Evolutionary conservation across 2,329 filamentous ascomycete species (phyloP), one percentile per base, ranked within the genome.

Genomic region (Rhexocercosporidium sp.): DNA sequence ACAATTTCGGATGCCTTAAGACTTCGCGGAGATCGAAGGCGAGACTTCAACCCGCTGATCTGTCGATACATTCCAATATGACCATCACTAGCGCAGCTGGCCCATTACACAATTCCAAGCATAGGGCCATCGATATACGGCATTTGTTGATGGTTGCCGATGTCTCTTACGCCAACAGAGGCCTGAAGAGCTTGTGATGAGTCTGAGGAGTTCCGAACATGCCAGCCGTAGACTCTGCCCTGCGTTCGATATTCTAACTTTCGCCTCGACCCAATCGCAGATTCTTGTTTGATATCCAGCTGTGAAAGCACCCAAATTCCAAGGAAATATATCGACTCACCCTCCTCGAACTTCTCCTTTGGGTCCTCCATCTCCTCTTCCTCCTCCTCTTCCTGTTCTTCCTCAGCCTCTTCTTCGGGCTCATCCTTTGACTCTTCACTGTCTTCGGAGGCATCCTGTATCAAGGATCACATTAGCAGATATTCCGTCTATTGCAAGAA

Each of bases 281-380:
- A 1, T 47, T 47, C 9, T 22, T n/a, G 22, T 14, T 12, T 22
- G n/a, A 5, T n/a, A 47, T 47, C 44, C 44, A 47, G 44, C 44
- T 6, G n/a, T 6, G 22, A 47, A 14, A 34, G 3, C 31, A 31
- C 41, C 12, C 12, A 41, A 16, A 25, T 1, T 25, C n/a, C 20
- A 34, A 65, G 62, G 22, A 64, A 70, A 67, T 47, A 59, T 65
- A 49, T 49, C 12, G 34, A 90, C 93, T 86, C 82, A 98, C 96
- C 94, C 88, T 97, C 93, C 83, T 97, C 92, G 70, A 98, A 82
- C 81, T 88, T 87, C 70, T 94, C 92, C 87, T 97, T 96, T 75
- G 91, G 89, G 80, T 98, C 95, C 75, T 91, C 89, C 70, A 88
- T 83, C 83, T 96, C 92, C 72, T 94, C 91, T 69, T 93, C 91